Conservation (phyloP, 2,329 filamentous ascomycete genomes). For the Sporothrix pseudoabietina region DNA sequence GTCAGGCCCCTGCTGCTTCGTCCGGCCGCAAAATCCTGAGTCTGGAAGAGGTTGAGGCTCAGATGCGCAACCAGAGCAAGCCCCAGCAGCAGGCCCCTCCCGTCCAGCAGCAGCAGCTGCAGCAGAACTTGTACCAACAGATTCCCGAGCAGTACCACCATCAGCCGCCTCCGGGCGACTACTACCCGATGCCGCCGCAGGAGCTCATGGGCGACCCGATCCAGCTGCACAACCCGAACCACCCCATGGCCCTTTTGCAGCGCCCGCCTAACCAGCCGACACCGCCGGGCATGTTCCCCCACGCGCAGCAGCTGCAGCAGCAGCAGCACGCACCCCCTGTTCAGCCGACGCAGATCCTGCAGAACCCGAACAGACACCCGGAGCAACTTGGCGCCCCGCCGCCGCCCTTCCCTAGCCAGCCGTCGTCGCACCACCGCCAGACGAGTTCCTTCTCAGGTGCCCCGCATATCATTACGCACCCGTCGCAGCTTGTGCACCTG, state of each 20-base stretch:
- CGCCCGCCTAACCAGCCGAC: conserved; percentile 52
- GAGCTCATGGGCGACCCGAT: conserved; percentile 27
- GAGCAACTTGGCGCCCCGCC: conserved; percentile 40
- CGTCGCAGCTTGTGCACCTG: conserved; percentile 73
- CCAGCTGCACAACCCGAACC: conserved; percentile 37
- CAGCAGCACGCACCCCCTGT: conserved; percentile 44
- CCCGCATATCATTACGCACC: conserved; percentile 57
- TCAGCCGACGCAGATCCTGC: conserved; percentile 73
- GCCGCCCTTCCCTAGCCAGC: conserved; percentile 39
- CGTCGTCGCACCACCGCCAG: conserved; percentile 45
- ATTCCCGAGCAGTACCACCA: conserved; percentile 35
- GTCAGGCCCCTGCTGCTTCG: conserved; percentile 38
- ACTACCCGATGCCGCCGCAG: conserved; percentile 28
- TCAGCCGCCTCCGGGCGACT: conserved; percentile 34
- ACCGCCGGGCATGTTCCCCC: conserved; percentile 43
- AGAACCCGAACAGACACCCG: conserved; percentile 71
- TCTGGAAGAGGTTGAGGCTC: conserved; percentile 92
- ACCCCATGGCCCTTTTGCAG: conserved; percentile 59
- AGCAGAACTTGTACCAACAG: conserved; percentile 36
- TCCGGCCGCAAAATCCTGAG: conserved; percentile 81
- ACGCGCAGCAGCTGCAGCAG: conserved; percentile 37
- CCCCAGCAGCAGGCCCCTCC: conserved; percentile 39
- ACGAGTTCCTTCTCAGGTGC: conserved; percentile 60
- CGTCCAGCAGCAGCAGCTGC: conserved; percentile 35
- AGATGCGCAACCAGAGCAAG: conserved; percentile 74